Conservation (phyloP, 768 basidiomycete species). For the Lactifluus piperatus region DNA sequence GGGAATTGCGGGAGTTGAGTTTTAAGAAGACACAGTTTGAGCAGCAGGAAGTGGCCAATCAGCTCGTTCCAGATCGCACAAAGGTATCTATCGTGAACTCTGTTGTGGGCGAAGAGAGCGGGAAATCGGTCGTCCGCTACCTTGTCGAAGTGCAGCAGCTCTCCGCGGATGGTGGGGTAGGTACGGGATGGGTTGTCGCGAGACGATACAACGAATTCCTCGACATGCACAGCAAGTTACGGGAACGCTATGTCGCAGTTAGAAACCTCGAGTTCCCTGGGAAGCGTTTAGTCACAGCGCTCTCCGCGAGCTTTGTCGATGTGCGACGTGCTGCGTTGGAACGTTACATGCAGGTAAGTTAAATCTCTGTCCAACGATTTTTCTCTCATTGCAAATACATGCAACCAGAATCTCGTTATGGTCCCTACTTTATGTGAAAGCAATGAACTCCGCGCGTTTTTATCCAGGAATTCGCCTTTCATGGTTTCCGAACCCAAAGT, state of each 20-base stretch:
- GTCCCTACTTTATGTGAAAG: constrained; percentile 75
- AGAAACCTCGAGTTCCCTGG: constrained; percentile 82
- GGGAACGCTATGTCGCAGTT: constrained; percentile 62
- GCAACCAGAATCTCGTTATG: constrained; percentile 54
- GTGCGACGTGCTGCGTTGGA: constrained; percentile 70
- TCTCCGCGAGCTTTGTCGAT: constrained; percentile 86
- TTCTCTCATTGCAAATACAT: constrained; percentile 34
- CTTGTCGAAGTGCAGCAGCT: constrained; percentile 88
- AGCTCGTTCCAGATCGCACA: constrained; percentile 76
- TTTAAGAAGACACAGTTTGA: constrained; percentile 94
- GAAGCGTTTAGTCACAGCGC: constrained; percentile 82
- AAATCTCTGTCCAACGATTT: background rate
- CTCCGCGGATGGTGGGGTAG: constrained; percentile 64
- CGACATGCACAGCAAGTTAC: constrained; percentile 77
- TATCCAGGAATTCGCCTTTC: constrained; percentile 83
- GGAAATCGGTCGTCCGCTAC: constrained; percentile 87
- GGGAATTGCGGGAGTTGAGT: constrained; percentile 73
- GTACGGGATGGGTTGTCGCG: constrained; percentile 89
- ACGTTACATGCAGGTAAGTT: constrained; percentile 78
- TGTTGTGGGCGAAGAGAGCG: constrained; percentile 71
- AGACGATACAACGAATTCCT: constrained; percentile 93
- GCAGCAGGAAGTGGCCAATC: constrained; percentile 87
- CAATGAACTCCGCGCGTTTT: constrained; percentile 71
- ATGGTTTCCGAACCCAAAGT: constrained; percentile 43
- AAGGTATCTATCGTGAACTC: constrained; percentile 80